Conservation (phyloP, 768 basidiomycete species). For the Tylopilus felleus region DNA sequence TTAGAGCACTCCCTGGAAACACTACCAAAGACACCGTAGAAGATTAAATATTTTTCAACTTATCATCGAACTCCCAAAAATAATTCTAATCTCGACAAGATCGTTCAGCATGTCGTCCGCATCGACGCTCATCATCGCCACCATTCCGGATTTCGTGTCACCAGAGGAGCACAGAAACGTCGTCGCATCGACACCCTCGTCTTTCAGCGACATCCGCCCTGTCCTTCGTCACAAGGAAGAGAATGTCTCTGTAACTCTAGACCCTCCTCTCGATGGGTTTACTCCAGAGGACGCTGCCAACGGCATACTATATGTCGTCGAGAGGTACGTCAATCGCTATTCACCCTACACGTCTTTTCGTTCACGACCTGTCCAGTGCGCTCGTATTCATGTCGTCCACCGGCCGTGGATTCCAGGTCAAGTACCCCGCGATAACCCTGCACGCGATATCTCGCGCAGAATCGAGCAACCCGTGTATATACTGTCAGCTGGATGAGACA, state of each 20-base stretch:
- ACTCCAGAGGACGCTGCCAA: slow-evolving; percentile 44
- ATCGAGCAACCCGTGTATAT: slow-evolving; percentile 61
- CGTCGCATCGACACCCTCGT: slow-evolving; percentile 75
- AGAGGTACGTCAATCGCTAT: slow-evolving; percentile 53
- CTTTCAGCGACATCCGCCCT: slow-evolving; percentile 83
- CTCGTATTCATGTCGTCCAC: slow-evolving; percentile 73
- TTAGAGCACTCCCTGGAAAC: slow-evolving; percentile 10
- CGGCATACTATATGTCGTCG: slow-evolving; percentile 81
- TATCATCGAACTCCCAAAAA: not conserved
- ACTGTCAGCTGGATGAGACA: slow-evolving; percentile 91
- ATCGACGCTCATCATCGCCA: slow-evolving; percentile 33
- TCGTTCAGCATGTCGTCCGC: not conserved
- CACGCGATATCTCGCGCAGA: slow-evolving; percentile 85
- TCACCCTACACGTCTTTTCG: slow-evolving; percentile 2
- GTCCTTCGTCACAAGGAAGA: slow-evolving; percentile 73
- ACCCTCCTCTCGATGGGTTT: slow-evolving; percentile 66
- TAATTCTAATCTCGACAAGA: not conserved
- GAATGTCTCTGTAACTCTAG: slow-evolving; percentile 63
- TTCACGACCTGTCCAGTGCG: slow-evolving; percentile 42
- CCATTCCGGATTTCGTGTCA: slow-evolving; percentile 46
- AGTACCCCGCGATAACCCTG: slow-evolving; percentile 87
- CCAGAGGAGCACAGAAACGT: slow-evolving; percentile 66
- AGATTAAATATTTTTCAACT: not conserved
- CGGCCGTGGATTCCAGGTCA: slow-evolving; percentile 75
- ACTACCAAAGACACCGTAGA: slow-evolving; percentile 33